Evolutionary conservation across 164 flowering plant species (phyloP).

Genomic region (Magnolia changhungtana): DNA sequence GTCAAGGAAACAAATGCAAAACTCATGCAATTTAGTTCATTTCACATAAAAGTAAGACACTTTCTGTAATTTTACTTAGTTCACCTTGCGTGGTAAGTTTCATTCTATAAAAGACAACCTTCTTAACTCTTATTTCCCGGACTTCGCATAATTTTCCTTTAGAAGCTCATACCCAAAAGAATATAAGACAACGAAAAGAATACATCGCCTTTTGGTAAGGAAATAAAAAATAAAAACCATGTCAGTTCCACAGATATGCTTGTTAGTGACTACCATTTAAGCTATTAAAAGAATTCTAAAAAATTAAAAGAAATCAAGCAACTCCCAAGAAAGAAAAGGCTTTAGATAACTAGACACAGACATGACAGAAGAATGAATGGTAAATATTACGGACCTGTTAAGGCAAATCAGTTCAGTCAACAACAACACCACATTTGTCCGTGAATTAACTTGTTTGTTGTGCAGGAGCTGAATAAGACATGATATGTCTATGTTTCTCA

Average conservation of each 20-base stretch:
- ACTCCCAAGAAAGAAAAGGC: not conserved
- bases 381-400: constrained; percentile 39
- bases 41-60: not conserved
- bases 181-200: not conserved
- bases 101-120: not conserved
- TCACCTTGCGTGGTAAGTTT: not conserved
- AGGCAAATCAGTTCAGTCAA: constrained; percentile 55
- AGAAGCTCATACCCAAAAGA: not conserved
- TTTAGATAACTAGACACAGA: not conserved
- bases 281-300: not conserved
- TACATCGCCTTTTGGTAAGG: no score
- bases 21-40: not conserved
- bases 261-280: no score
- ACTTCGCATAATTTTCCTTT: not conserved
- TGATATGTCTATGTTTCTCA: constrained; percentile 33
- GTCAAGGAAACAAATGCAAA: not conserved
- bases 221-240: no score
- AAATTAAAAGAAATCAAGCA: not conserved
- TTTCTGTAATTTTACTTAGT: not conserved
- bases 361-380: not conserved
- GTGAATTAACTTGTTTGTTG: constrained; percentile 37
- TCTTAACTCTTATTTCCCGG: not conserved
- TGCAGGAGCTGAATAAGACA: constrained; percentile 50
- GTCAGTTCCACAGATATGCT: no score
- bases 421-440: constrained; percentile 37